Conservation (phyloP, 2,329 filamentous ascomycete species). For the Didymella exigua region DNA sequence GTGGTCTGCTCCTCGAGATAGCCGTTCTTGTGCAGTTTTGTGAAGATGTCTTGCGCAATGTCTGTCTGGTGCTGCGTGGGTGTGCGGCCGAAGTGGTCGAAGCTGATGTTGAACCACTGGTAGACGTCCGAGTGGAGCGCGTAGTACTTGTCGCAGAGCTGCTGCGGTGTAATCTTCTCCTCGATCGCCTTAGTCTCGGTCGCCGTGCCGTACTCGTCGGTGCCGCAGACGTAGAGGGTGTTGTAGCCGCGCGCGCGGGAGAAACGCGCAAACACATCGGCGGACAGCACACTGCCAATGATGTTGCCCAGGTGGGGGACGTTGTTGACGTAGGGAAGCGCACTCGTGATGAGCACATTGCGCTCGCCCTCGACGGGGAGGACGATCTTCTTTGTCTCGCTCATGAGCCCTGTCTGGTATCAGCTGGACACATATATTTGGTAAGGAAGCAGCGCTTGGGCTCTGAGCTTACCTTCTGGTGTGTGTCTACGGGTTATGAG, state of each 20-base stretch:
- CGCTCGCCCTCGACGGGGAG: constrained; percentile 65
- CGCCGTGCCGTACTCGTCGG: constrained; percentile 93
- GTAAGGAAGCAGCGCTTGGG: not conserved
- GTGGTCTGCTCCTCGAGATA: constrained; percentile 87
- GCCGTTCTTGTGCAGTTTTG: constrained; percentile 83
- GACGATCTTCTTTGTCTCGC: constrained; percentile 51
- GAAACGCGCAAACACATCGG: constrained; percentile 78
- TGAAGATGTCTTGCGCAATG: constrained; percentile 91
- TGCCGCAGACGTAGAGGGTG: constrained; percentile 85
- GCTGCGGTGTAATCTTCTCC: constrained; percentile 78
- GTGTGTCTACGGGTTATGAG: not conserved
- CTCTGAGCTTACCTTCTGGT: not conserved
- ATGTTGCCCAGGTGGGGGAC: constrained; percentile 71
- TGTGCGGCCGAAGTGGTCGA: constrained; percentile 94
- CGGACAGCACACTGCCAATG: constrained; percentile 69
- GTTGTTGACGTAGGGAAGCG: constrained; percentile 83
- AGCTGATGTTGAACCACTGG: constrained; percentile 93
- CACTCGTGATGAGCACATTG: constrained; percentile 89
- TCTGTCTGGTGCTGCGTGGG: constrained; percentile 87
- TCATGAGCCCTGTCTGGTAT: constrained; percentile 24
- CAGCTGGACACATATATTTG: not conserved
- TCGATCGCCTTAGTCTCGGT: constrained; percentile 95
- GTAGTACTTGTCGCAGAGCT: constrained; percentile 93
- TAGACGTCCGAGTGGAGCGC: constrained; percentile 89
- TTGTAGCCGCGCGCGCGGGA: constrained; percentile 79